phyloP scores from a whole-genome alignment of 2,329 filamentous ascomycete genomes.

The Xylaria arbuscula region DNA sequence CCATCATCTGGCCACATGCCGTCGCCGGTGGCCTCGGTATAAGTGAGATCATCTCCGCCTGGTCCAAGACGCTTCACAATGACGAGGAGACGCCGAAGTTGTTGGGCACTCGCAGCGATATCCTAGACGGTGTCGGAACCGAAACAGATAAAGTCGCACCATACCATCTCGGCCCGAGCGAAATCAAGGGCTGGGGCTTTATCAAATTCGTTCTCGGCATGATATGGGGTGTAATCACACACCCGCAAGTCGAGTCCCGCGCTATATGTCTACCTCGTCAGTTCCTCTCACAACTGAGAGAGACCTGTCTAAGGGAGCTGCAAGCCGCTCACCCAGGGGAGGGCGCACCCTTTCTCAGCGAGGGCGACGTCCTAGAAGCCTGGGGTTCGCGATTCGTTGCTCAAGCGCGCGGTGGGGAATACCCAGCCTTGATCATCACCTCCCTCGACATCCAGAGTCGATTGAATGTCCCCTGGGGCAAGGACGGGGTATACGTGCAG shows the following conservation, averaged over 20 bases:
- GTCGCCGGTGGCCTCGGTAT: constrained; percentile 12
- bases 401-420: constrained; percentile 5
- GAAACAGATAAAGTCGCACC: constrained; percentile 4
- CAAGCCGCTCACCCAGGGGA: not conserved
- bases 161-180: constrained; percentile 8
- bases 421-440: constrained; percentile 9
- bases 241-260: constrained; percentile 21
- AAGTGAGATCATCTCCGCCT: constrained; percentile 19
- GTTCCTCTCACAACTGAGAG: constrained; percentile 9
- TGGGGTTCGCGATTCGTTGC: constrained; percentile 18
- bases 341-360: constrained; percentile 10
- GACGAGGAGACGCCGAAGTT: not conserved
- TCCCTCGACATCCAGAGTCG: constrained; percentile 19
- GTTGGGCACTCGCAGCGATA: constrained; percentile 2
- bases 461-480: constrained; percentile 6
- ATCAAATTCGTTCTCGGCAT: constrained; percentile 6
- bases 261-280: constrained; percentile 19
- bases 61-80: constrained; percentile 15
- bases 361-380: constrained; percentile 14
- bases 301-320: constrained; percentile 16
- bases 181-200: constrained; percentile 23
- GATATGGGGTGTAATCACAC: constrained; percentile 10
- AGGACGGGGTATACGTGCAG: constrained; percentile 11
- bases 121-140: constrained; percentile 2
- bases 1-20: constrained; percentile 19